Evolutionary conservation across 2,329 filamentous ascomycete species (phyloP).

Genomic region (Dothideomycetes sp.): DNA sequence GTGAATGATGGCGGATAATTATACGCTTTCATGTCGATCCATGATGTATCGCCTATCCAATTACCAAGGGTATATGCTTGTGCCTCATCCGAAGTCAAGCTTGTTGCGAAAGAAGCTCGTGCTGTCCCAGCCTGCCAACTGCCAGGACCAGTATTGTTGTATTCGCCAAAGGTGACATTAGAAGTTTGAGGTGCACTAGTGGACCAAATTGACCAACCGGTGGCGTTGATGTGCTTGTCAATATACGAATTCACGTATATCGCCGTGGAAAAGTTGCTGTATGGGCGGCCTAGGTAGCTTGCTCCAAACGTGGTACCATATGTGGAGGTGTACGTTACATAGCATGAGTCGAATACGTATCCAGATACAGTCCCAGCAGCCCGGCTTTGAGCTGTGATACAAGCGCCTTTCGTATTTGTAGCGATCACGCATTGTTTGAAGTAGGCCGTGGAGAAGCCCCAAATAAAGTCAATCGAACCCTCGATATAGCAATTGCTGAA

Average conservation of each 20-base stretch:
- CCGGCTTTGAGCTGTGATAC: constrained; percentile 27
- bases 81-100: constrained; percentile 24
- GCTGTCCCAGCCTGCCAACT: constrained; percentile 35
- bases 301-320: constrained; percentile 27
- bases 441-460: constrained; percentile 32
- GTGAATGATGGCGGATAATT: constrained; percentile 26
- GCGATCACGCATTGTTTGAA: constrained; percentile 27
- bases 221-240: constrained; percentile 43
- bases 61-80: constrained; percentile 23
- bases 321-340: constrained; percentile 42
- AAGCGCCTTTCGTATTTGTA: constrained; percentile 22
- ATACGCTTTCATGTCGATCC: constrained; percentile 32
- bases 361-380: constrained; percentile 25
- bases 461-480: constrained; percentile 31
- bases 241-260: constrained; percentile 41
- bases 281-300: constrained; percentile 41
- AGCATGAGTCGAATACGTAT: constrained; percentile 32
- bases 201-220: constrained; percentile 48
- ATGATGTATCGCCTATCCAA: constrained; percentile 31
- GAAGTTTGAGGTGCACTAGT: constrained; percentile 34
- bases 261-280: constrained; percentile 36
- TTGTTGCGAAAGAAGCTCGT: constrained; percentile 38
- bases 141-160: constrained; percentile 45
- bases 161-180: constrained; percentile 47
- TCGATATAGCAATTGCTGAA: constrained; percentile 20